Conservation (phyloP, 257 asterid genomes). For the Solanum pimpinellifolium region DNA sequence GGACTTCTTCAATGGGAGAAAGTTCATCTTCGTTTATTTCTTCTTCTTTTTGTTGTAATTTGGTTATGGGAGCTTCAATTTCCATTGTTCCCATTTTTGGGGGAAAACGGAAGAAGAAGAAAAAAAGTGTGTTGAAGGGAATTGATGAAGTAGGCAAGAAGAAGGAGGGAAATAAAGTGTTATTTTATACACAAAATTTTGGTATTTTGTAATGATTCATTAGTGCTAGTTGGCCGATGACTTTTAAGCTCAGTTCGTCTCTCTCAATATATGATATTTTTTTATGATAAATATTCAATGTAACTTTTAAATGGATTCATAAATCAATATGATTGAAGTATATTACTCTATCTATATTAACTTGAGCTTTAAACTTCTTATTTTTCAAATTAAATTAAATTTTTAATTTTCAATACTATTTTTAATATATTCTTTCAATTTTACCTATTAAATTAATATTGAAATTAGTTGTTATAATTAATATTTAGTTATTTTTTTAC, state of each 20-base stretch:
- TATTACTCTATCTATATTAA: neutral
- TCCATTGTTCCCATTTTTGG: slow-evolving; percentile 16
- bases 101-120: neutral
- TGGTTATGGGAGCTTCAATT: slow-evolving; percentile 7
- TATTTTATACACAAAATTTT: neutral
- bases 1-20: slow-evolving; percentile 63
- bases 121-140: neutral
- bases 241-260: fast-evolving
- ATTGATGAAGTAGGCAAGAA: neutral
- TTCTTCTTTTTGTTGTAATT: neutral
- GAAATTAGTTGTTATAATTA: too few species aligned
- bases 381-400: too few species aligned
- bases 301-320: too few species aligned
- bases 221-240: neutral
- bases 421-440: too few species aligned
- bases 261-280: neutral
- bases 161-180: neutral
- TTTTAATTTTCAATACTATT: too few species aligned
- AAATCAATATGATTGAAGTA: neutral
- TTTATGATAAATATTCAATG: neutral
- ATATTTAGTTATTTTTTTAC: too few species aligned
- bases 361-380: too few species aligned
- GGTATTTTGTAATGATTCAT: neutral
- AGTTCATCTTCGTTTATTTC: slow-evolving; percentile 23
- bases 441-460: too few species aligned